A percentile compares a stretch with the other conserved stretches of the same genome.
Evolutionary conservation across 2,329 filamentous ascomycete species (phyloP).

Genomic region (Dissoconium aciculare): DNA sequence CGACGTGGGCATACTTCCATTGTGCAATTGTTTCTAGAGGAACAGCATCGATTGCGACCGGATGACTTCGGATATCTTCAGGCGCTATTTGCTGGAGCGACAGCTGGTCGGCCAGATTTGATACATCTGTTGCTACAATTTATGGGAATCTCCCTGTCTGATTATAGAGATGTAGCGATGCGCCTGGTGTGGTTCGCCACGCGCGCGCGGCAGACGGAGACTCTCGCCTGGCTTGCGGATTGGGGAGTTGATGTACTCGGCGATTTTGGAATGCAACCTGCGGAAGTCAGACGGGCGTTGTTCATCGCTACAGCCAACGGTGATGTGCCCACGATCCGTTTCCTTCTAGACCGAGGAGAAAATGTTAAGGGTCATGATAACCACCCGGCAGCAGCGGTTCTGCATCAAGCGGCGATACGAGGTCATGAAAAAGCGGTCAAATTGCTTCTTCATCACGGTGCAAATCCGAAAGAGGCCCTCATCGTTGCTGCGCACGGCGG

Average conservation of each 20-base stretch:
- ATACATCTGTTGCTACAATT: constrained; percentile 2
- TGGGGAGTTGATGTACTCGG: too few species aligned
- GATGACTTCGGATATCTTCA: constrained; percentile 1
- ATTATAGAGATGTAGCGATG: constrained; percentile 1
- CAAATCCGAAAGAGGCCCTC: constrained; percentile 1
- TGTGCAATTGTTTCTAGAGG: constrained; percentile 2
- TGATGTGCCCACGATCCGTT: not conserved
- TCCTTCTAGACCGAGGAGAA: constrained; percentile 3
- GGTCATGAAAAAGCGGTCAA: constrained; percentile 2
- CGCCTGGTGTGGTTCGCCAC: constrained; percentile 3
- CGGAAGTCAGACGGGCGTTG: not conserved
- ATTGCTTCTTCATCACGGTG: constrained; percentile 2
- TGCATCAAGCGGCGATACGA: constrained; percentile 1
- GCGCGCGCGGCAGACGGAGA: too few species aligned
- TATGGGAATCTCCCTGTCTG: constrained; percentile 1
- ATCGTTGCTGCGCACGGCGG: not conserved
- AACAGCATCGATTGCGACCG: constrained; percentile 2
- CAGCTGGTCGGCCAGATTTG: constrained; percentile 3
- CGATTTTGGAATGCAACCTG: constrained; percentile 3
- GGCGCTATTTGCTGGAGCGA: constrained; percentile 1
- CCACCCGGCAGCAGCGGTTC: not conserved
- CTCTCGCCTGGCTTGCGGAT: too few species aligned
- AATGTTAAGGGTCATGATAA: not conserved
- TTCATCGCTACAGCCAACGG: constrained; percentile 3
- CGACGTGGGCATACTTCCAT: constrained; percentile 1